These are phyloP conservation scores for Chionographis japonica DNA, from an alignment of 106 monocot species.

Conservation along the genomic window DNA sequence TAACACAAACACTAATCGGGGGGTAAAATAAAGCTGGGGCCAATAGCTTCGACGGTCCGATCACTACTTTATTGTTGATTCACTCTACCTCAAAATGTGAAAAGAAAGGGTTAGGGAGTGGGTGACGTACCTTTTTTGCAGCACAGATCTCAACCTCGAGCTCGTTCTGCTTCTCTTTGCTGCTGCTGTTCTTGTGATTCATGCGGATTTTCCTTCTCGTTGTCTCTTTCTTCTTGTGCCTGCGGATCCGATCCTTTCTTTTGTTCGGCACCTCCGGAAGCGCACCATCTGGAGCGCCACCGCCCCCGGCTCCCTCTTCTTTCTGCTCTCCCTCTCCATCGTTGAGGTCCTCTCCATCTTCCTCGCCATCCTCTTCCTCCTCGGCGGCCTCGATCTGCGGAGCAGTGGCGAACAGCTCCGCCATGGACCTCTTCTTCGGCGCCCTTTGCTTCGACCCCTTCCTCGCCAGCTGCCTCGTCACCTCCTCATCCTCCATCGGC, in stretches of 20 bases:
- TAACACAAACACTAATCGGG: no score
- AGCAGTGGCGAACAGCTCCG: slow-evolving; percentile 23
- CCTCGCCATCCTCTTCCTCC: neutral
- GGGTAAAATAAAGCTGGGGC: no score
- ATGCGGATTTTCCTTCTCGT: neutral
- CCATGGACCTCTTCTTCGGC: slow-evolving; percentile 39
- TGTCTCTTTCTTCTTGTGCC: slow-evolving; percentile 1
- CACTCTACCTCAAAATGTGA: no score
- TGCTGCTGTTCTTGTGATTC: slow-evolving; percentile 5
- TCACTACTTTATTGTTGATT: no score
- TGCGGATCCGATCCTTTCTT: neutral
- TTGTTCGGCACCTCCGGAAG: no score
- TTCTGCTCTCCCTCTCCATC: neutral
- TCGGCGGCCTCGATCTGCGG: slow-evolving; percentile 18
- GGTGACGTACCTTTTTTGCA: slow-evolving; percentile 25
- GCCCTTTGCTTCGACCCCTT: slow-evolving; percentile 18
- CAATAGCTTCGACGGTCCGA: no score
- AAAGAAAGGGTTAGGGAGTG: no score
- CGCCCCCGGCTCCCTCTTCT: neutral
- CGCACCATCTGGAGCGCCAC: neutral
- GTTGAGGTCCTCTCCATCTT: neutral
- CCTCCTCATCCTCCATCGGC: no score
- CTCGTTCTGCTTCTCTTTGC: slow-evolving; percentile 17
- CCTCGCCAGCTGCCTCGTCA: neutral
- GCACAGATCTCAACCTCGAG: slow-evolving; percentile 18